These are phyloP conservation scores for Aspergillus mulundensis DNA, from an alignment of 495 filamentous ascomycete genomes.

Conservation along the genomic window DNA sequence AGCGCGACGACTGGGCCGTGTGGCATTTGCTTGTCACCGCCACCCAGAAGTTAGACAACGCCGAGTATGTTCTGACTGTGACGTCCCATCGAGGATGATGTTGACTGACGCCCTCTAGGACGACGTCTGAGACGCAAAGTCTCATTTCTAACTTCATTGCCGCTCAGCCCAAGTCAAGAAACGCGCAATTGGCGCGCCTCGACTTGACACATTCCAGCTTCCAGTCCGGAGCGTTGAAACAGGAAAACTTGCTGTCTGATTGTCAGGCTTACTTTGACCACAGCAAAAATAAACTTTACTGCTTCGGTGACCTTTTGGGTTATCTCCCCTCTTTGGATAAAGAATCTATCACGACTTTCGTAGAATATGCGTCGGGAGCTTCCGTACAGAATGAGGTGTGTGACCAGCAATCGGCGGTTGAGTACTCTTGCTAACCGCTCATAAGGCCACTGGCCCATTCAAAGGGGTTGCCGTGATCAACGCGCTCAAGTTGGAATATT, in stretches of 20 bases:
- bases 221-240: slow-evolving; percentile 28
- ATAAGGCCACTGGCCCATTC: slow-evolving; percentile 12
- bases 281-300: slow-evolving; percentile 48
- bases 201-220: slow-evolving; percentile 26
- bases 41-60: slow-evolving; percentile 24
- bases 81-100: too few species aligned
- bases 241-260: slow-evolving; percentile 35
- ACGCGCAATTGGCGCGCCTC: slow-evolving; percentile 42
- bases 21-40: slow-evolving; percentile 45
- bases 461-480: slow-evolving; percentile 46
- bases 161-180: slow-evolving; percentile 41
- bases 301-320: slow-evolving; percentile 51
- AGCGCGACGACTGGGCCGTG: slow-evolving; percentile 55
- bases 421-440: slow-evolving; percentile 13
- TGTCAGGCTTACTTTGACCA: slow-evolving; percentile 48
- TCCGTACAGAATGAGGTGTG: slow-evolving; percentile 32
- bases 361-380: slow-evolving; percentile 28
- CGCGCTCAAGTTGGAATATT: slow-evolving; percentile 54
- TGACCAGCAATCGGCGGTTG: background rate
- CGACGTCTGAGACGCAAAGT: slow-evolving; percentile 26
- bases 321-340: slow-evolving; percentile 40
- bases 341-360: slow-evolving; percentile 32
- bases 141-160: slow-evolving; percentile 35
- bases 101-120: slow-evolving; percentile 23
- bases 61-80: slow-evolving; percentile 27